Percentiles rank a stretch among this genome's conserved stretches.
Evolutionary conservation across 805 yeast genomes (phyloP).

Genomic region (Metschnikowia shivogae): DNA sequence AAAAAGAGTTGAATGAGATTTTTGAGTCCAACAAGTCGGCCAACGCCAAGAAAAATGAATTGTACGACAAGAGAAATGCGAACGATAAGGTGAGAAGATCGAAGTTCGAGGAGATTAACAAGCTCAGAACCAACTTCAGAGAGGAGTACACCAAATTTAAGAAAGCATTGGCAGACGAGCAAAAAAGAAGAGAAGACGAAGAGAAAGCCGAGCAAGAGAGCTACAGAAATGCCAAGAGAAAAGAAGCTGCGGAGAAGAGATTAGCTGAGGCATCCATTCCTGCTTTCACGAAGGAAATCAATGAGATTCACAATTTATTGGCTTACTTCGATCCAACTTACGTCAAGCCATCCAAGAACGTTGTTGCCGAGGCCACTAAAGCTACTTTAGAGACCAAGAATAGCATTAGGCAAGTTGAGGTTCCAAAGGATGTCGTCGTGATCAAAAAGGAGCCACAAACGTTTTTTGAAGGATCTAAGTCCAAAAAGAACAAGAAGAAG

Average conservation of each 20-base stretch:
- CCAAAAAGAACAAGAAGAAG: slow-evolving; percentile 46
- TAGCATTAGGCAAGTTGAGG: slow-evolving; percentile 48
- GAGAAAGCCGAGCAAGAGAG: slow-evolving; percentile 52
- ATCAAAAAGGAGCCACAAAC: slow-evolving; percentile 60
- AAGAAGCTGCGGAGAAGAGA: slow-evolving; percentile 58
- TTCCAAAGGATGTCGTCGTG: slow-evolving; percentile 61
- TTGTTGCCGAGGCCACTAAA: slow-evolving; percentile 24
- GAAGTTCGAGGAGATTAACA: slow-evolving; percentile 61
- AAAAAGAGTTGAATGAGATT: slow-evolving; percentile 66
- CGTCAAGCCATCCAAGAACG: slow-evolving; percentile 50
- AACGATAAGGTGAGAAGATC: slow-evolving; percentile 66
- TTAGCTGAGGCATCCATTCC: slow-evolving; percentile 75
- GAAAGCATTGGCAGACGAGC: slow-evolving; percentile 64
- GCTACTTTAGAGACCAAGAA: slow-evolving; percentile 21
- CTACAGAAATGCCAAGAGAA: slow-evolving; percentile 49
- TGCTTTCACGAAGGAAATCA: slow-evolving; percentile 78
- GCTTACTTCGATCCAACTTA: slow-evolving; percentile 73
- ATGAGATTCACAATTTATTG: slow-evolving; percentile 68
- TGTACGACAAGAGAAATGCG: slow-evolving; percentile 63
- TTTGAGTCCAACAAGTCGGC: slow-evolving; percentile 54
- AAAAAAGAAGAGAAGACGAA: slow-evolving; percentile 63
- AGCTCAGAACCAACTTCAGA: slow-evolving; percentile 70
- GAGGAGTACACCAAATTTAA: slow-evolving; percentile 70
- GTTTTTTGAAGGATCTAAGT: slow-evolving; percentile 47
- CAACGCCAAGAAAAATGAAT: slow-evolving; percentile 60